Base-by-base conservation (phyloP, 306 rosid species). In the Sechiopsis laciniata region DNA sequence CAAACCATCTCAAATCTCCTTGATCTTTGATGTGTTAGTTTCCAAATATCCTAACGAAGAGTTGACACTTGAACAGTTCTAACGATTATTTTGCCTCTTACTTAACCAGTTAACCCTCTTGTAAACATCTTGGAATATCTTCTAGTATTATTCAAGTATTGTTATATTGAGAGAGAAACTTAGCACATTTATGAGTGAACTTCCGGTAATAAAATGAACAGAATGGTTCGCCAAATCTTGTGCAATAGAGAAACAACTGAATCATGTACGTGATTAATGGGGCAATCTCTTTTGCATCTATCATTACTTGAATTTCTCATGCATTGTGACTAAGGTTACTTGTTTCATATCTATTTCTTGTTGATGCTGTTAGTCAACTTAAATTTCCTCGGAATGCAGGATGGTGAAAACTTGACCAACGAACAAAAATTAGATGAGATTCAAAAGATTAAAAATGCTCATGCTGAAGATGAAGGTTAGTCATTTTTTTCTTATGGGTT, bases 391-490 rank as follows among this genome's bases (percentile, higher is more conserved):
- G 69, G 42, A 63, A 76, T 82, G 64, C 88, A 94, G 99, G 99
- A 89, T 71, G 83, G 82, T 5, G 97, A 94, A 73, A 84, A 74
- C 84, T 64, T 94, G 82, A 94, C 97, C 13, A 84, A 75, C 74
- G 95, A 94, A 77, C 96, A 86, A 80, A 83, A 87, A 77, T 84
- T 82, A 78, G 88, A 91, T 32, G 96, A 94, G 80, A 91, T 94
- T 61, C 78, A 79, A 83, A 95, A 89, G 84, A 78, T 94, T 29
- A 94, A 94, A 84, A 84, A 89, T 79, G 96, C 85, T 74, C 96
- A 91, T 79, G 97, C 92, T 71, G 96, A 86, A 76, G 99, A 94
- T 73, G 93, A 94, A 81, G 99, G 99, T 94, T 67, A 40, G 45
- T 64, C 73, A 48, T 74, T 48, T 7, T 12, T 52, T 13, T 59